phyloP scores from a whole-genome alignment of 2,329 filamentous ascomycete species.

The Fusarium verrucosum region DNA sequence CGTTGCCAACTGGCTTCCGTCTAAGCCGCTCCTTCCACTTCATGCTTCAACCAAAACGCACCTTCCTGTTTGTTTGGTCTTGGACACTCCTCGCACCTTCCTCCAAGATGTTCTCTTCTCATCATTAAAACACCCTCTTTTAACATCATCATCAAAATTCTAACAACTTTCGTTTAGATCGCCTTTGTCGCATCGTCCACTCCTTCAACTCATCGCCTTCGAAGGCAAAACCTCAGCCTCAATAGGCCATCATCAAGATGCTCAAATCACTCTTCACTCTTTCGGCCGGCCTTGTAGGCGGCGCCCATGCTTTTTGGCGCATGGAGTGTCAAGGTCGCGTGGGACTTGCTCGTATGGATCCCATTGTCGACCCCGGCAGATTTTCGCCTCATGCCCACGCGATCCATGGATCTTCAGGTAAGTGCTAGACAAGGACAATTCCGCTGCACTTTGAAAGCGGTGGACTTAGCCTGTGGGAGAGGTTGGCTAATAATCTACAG shows the following conservation, averaged over 20 bases:
- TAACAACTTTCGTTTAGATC: slow-evolving; percentile 44
- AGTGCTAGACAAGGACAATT: slow-evolving; percentile 49
- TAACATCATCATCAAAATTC: slow-evolving; percentile 12
- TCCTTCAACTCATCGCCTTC: slow-evolving; percentile 41
- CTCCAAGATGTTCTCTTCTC: background rate
- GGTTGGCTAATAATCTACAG: slow-evolving; percentile 55
- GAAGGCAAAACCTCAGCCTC: slow-evolving; percentile 30
- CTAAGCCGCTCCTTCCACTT: slow-evolving; percentile 21
- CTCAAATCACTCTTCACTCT: slow-evolving; percentile 48
- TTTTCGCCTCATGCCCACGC: slow-evolving; percentile 75
- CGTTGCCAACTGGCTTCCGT: slow-evolving; percentile 15
- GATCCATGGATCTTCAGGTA: slow-evolving; percentile 80
- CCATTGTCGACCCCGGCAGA: slow-evolving; percentile 71
- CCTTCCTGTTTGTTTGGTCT: slow-evolving; percentile 8
- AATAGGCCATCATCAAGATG: slow-evolving; percentile 46
- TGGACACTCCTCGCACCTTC: slow-evolving; percentile 11
- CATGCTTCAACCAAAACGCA: slow-evolving; percentile 13
- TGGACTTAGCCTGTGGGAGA: background rate
- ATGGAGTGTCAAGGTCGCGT: slow-evolving; percentile 81
- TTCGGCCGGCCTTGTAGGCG: slow-evolving; percentile 48
- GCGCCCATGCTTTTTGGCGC: slow-evolving; percentile 81
- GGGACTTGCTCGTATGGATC: slow-evolving; percentile 79
- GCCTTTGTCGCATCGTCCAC: slow-evolving; percentile 50
- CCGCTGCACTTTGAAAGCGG: background rate
- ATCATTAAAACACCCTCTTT: background rate